A percentile compares a stretch with the other conserved stretches of the same genome.
Evolutionary conservation across 2,329 filamentous ascomycete genomes (phyloP).

Genomic region (Zymoseptoria tritici): DNA sequence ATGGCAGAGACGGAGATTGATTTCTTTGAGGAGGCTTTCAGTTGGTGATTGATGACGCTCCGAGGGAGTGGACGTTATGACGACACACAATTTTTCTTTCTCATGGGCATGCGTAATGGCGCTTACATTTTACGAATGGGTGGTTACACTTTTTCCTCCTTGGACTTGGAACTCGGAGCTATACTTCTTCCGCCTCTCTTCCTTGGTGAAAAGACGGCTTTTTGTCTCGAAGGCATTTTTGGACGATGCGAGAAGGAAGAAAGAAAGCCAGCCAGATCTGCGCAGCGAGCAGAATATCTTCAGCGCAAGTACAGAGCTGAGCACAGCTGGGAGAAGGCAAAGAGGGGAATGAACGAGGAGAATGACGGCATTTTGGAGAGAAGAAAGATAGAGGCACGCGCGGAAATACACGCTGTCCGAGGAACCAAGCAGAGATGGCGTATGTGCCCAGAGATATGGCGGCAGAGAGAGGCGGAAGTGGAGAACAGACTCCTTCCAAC

Average conservation of each 20-base stretch:
- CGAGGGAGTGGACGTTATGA: background rate
- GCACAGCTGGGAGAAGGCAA: too few relatives aligned
- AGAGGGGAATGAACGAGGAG: too few relatives aligned
- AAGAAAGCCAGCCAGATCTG: too few relatives aligned
- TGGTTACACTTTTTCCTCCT: background rate
- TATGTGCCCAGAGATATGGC: too few relatives aligned
- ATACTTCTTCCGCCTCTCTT: background rate
- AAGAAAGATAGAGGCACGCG: background rate
- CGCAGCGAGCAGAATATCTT: too few relatives aligned
- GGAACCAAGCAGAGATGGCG: too few relatives aligned
- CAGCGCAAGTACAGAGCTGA: too few relatives aligned
- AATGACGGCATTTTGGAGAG: too few relatives aligned
- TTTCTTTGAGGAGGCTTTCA: slow-evolving; percentile 73
- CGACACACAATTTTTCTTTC: background rate
- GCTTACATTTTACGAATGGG: background rate
- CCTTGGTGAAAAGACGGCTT: background rate
- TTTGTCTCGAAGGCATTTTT: background rate
- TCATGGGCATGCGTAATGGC: background rate
- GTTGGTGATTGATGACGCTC: slow-evolving; percentile 39
- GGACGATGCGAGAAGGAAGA: too few relatives aligned
- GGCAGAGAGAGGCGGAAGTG: too few relatives aligned
- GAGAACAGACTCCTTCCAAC: too few relatives aligned
- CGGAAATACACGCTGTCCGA: background rate
- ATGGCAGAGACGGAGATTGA: slow-evolving; percentile 62
- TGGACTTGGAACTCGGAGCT: background rate